A percentile compares a stretch with the other conserved stretches of the same genome.
These are phyloP conservation scores for Imleria badia DNA, from an alignment of 768 basidiomycete species.

Conservation along the genomic window DNA sequence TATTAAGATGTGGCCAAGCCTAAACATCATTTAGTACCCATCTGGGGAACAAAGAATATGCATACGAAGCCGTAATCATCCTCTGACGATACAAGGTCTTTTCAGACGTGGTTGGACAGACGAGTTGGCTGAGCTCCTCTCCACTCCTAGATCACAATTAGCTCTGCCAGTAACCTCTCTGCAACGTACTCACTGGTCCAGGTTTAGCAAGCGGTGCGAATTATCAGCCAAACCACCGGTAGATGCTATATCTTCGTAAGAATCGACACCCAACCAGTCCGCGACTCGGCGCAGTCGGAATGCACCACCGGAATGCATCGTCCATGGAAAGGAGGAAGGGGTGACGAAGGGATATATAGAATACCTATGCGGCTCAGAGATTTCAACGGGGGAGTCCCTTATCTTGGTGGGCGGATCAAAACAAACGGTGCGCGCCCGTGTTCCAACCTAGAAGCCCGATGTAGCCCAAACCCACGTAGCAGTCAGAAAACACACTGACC, in stretches of 20 bases:
- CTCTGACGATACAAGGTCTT: slow-evolving; percentile 6
- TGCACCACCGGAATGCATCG: slow-evolving; percentile 39
- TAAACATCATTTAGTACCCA: slow-evolving; percentile 25
- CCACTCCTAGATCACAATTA: slow-evolving; percentile 19
- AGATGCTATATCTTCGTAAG: slow-evolving; percentile 34
- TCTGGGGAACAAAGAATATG: neutral
- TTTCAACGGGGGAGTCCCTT: slow-evolving; percentile 25
- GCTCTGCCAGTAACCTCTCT: neutral
- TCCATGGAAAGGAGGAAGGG: slow-evolving; percentile 50
- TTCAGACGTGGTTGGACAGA: slow-evolving; percentile 4
- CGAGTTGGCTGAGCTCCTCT: slow-evolving; percentile 15
- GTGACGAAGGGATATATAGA: slow-evolving; percentile 69
- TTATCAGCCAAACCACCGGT: slow-evolving; percentile 41
- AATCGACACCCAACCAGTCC: slow-evolving; percentile 50
- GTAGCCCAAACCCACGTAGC: slow-evolving; percentile 6
- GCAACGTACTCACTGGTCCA: slow-evolving; percentile 35
- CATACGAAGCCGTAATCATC: slow-evolving; percentile 42
- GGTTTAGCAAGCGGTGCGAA: slow-evolving; percentile 33
- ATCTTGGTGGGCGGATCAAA: slow-evolving; percentile 32
- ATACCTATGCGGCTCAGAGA: slow-evolving; percentile 43
- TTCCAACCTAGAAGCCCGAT: slow-evolving; percentile 14
- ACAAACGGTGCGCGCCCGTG: slow-evolving; percentile 21
- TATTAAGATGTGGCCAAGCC: slow-evolving; percentile 63
- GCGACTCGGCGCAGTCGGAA: slow-evolving; percentile 65
- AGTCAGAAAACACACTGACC: slow-evolving; percentile 36